A percentile compares a stretch with the other conserved stretches of the same genome.
phyloP scores from a whole-genome alignment of 805 yeast genomes.

The Starmerella etchellsii region DNA sequence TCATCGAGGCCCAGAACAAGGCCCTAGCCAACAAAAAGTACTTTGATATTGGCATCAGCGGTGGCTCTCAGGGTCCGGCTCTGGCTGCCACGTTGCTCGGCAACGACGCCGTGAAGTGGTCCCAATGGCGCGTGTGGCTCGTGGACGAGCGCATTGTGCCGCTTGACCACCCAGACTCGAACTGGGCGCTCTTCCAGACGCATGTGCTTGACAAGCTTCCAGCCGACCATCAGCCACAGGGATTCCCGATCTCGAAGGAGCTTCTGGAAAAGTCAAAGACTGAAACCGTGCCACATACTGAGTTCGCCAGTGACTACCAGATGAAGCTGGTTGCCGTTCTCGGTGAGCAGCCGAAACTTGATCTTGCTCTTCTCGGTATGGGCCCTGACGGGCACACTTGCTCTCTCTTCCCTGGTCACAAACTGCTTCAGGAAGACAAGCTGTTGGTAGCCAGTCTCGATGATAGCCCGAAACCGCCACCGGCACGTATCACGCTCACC shows the following conservation, averaged over 20 bases:
- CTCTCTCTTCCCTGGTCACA: constrained; percentile 80
- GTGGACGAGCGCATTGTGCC: constrained; percentile 88
- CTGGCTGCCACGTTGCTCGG: constrained; percentile 51
- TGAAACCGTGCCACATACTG: constrained; percentile 3
- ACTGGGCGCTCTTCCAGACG: constrained; percentile 64
- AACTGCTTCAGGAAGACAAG: constrained; percentile 40
- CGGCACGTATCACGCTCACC: constrained; percentile 78
- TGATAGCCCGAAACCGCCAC: constrained; percentile 90
- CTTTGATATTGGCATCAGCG: constrained; percentile 74
- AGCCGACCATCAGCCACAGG: constrained; percentile 15
- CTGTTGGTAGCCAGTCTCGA: constrained; percentile 48
- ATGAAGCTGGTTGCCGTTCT: constrained; percentile 40
- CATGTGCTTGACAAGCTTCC: constrained; percentile 40
- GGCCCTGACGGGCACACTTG: constrained; percentile 97
- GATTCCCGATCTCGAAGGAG: constrained; percentile 37
- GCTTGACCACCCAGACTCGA: constrained; percentile 68
- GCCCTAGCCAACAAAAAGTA: constrained; percentile 35
- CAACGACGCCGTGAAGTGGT: constrained; percentile 31
- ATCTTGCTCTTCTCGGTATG: constrained; percentile 69
- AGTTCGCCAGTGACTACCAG: constrained; percentile 38
- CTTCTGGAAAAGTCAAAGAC: constrained; percentile 25
- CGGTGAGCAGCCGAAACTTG: constrained; percentile 30
- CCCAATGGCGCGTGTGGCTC: constrained; percentile 50
- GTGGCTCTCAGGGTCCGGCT: constrained; percentile 78
- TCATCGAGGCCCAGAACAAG: constrained; percentile 48